Base-by-base conservation (phyloP, 768 basidiomycete genomes). In the Leccinum olivaceopallidum region DNA sequence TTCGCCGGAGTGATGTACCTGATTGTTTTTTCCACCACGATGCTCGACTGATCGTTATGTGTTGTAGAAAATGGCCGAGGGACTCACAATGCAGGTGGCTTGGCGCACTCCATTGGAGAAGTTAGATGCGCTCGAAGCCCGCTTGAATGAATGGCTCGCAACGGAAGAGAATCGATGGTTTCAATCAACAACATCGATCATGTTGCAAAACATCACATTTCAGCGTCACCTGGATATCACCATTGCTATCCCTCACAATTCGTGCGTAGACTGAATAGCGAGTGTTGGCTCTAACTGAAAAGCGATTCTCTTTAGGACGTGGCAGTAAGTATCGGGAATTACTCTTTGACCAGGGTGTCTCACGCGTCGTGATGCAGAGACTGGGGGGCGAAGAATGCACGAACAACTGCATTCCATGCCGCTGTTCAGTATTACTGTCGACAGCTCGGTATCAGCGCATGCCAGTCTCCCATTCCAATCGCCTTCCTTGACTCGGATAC, bases 131-230 rank as follows among this genome's bases (percentile, higher is more conserved):
- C 80, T 93, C 6, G 87, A 90, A 69, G 79, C 80, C 58, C 77
- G 75, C 54, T 71, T 93, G 60, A 91, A 91, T 61, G 81, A 84
- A 47, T 92, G 91, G 91, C 80, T 93, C 10, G 78, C 82, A 30
- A 89, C 86, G 9, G 91, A 92, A 68, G 86, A 90, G 69, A 89
- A 92, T 66, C 79, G 90, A 22, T 92, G 90, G 90, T 92, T 81
- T 66, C 81, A 87, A 55, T 85, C 90, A 4, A 80, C 78, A 30
- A 92, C 90, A 10, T 81, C 80, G 34, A 75, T 92, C 60, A 80
- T 76, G 6, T 67, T 90, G 51, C 87, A 89, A 67, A 76, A 81
- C 22, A 89, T 92, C 69, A 76, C 81, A 18, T 86, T 79, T 63
- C 89, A 90, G 70, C 79, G 83, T 53, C 84, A 85, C 65, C 68